Conservation (phyloP, 192 early-diverging fungal species). For the Podila epigama region DNA sequence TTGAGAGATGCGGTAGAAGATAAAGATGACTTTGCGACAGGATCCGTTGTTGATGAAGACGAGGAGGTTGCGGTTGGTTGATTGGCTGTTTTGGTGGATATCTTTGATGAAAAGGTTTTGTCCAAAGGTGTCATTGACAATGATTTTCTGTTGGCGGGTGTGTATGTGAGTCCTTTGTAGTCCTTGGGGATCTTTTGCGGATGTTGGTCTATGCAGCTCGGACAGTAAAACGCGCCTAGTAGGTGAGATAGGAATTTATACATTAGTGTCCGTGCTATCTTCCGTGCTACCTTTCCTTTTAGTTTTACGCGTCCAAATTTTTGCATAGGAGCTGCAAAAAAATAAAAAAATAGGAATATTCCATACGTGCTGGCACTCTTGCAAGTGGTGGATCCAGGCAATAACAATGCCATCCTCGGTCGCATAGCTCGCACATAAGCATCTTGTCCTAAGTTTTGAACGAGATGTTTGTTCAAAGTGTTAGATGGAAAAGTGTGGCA, state of each 20-base stretch:
- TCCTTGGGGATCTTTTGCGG: conserved; percentile 30
- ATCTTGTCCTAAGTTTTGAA: conserved; percentile 47
- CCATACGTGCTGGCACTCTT: conserved; percentile 51
- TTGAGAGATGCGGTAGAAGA: no score
- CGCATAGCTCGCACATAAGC: conserved; percentile 57
- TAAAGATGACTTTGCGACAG: no score
- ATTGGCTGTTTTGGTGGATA: background rate
- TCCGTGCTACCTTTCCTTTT: background rate
- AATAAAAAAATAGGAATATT: background rate
- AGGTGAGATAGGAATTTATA: background rate
- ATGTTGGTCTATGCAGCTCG: conserved; percentile 30
- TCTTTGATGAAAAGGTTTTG: conserved; percentile 4
- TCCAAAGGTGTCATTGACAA: conserved; percentile 1
- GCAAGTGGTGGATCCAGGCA: conserved; percentile 51
- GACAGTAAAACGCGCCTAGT: conserved; percentile 56
- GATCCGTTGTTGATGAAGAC: background rate
- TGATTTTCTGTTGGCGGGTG: conserved; percentile 18
- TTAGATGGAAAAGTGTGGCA: conserved; percentile 1
- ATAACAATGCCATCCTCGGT: conserved; percentile 56
- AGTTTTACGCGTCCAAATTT: background rate
- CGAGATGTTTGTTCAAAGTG: background rate
- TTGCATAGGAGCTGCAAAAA: background rate
- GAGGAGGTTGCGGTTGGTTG: background rate
- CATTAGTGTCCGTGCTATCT: background rate
- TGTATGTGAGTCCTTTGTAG: conserved; percentile 23